These are phyloP conservation scores for Sporothrix schenckii DNA, from an alignment of 2,329 filamentous ascomycete genomes.

Conservation along the genomic window DNA sequence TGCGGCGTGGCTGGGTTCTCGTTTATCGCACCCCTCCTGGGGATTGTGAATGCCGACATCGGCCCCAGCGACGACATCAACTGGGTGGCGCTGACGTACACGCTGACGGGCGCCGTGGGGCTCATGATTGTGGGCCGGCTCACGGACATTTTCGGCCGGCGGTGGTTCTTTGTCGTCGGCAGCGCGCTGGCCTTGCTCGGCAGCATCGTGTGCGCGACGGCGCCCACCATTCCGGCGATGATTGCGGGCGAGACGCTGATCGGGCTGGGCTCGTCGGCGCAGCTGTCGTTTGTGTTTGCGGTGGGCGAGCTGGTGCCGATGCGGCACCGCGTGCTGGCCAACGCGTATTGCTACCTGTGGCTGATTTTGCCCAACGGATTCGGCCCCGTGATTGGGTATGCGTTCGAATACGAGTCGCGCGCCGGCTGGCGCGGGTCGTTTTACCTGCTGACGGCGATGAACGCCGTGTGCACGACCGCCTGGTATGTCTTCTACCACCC, in stretches of 20 bases:
- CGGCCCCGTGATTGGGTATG: conserved; percentile 40
- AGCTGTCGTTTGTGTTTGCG: conserved; percentile 46
- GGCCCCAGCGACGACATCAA: conserved; percentile 37
- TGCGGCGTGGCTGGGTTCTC: conserved; percentile 41
- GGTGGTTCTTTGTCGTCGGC: conserved; percentile 41
- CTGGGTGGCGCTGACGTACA: conserved; percentile 42
- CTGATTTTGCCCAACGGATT: conserved; percentile 42
- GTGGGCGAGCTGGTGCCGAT: conserved; percentile 47
- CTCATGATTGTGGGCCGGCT: conserved; percentile 40
- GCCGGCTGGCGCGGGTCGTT: conserved; percentile 42
- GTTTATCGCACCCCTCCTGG: conserved; percentile 37
- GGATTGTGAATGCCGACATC: conserved; percentile 32
- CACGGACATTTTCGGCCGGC: conserved; percentile 40
- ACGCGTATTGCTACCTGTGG: conserved; percentile 43
- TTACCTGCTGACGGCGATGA: conserved; percentile 41
- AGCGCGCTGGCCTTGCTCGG: conserved; percentile 44
- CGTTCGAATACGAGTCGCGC: conserved; percentile 39
- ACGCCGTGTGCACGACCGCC: conserved; percentile 39
- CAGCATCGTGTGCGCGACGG: conserved; percentile 45
- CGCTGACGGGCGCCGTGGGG: conserved; percentile 39
- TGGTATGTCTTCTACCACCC: conserved; percentile 45
- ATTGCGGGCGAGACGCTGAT: conserved; percentile 46
- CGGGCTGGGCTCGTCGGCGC: conserved; percentile 45
- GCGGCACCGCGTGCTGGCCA: conserved; percentile 43
- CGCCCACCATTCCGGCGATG: conserved; percentile 44